These are phyloP conservation scores for Typha latifolia DNA, from an alignment of 176 grass and related monocot genomes.

Conservation along the genomic window DNA sequence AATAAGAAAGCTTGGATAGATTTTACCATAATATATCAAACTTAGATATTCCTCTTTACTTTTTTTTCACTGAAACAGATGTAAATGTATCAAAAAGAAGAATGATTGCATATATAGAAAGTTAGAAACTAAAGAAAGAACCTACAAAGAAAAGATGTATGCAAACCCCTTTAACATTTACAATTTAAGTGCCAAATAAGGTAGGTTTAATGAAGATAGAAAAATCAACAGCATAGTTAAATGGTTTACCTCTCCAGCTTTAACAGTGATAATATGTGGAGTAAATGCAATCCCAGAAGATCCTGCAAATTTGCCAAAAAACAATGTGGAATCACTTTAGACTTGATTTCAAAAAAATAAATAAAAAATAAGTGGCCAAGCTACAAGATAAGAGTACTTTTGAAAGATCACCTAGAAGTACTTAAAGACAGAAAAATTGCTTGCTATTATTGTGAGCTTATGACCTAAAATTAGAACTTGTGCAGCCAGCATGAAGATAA, in stretches of 20 bases:
- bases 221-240: not conserved
- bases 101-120: not conserved
- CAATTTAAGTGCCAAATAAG: not conserved
- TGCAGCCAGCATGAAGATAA: not conserved
- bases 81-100: not conserved
- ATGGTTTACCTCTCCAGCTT: constrained; percentile 75
- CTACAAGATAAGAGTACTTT: not conserved
- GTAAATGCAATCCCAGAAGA: constrained; percentile 90
- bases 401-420: not conserved
- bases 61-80: not conserved
- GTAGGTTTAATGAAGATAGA: constrained; percentile 6
- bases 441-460: not conserved
- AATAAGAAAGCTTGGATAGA: not conserved
- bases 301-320: constrained; percentile 31
- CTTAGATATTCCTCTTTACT: not conserved
- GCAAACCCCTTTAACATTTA: not conserved
- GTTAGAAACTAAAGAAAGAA: not conserved
- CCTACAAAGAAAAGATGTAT: not conserved
- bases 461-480: not conserved
- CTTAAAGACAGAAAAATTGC: not conserved
- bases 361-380: not conserved
- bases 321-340: constrained; percentile 13
- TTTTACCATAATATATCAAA: too few relatives aligned
- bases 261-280: constrained; percentile 83
- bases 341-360: not conserved